These are phyloP conservation scores for Theobroma cacao DNA, from an alignment of 345 rosid genomes.

Conservation along the genomic window DNA sequence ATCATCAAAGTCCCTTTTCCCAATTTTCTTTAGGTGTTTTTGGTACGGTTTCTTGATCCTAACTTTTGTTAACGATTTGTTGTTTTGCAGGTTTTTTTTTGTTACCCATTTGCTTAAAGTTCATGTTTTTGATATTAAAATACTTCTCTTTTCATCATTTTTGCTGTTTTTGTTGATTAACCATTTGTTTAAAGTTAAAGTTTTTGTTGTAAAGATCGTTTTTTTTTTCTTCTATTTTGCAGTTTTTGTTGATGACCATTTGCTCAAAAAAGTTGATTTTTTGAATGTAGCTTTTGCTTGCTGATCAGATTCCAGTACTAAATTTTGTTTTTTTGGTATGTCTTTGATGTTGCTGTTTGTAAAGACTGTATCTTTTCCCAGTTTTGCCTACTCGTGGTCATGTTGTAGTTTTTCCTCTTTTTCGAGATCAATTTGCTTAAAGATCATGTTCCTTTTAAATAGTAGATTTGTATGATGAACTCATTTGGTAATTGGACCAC, in stretches of 20 bases:
- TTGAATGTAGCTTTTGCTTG: constrained; percentile 5
- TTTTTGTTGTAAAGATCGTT: background rate
- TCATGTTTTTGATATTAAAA: background rate
- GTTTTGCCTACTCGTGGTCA: background rate
- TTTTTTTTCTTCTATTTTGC: constrained; percentile 12
- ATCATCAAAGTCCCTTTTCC: constrained; percentile 15
- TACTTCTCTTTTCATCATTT: background rate
- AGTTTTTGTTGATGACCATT: constrained; percentile 32
- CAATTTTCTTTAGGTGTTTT: background rate
- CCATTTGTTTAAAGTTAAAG: background rate
- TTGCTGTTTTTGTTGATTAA: constrained; percentile 19
- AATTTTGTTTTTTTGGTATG: constrained; percentile 9
- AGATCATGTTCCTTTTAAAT: background rate
- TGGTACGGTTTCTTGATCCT: constrained; percentile 2
- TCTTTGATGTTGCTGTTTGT: background rate
- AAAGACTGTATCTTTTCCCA: background rate
- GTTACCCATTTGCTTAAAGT: constrained; percentile 2
- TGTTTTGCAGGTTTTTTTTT: background rate
- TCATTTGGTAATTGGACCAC: constrained; percentile 13
- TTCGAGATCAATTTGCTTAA: background rate
- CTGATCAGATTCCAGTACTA: constrained; percentile 3
- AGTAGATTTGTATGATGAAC: background rate
- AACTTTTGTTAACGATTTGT: constrained; percentile 1
- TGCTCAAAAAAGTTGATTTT: constrained; percentile 9
- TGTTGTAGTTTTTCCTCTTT: background rate